phyloP scores from a whole-genome alignment of 352 stramenopile species.

The Phytophthora fragariae region DNA sequence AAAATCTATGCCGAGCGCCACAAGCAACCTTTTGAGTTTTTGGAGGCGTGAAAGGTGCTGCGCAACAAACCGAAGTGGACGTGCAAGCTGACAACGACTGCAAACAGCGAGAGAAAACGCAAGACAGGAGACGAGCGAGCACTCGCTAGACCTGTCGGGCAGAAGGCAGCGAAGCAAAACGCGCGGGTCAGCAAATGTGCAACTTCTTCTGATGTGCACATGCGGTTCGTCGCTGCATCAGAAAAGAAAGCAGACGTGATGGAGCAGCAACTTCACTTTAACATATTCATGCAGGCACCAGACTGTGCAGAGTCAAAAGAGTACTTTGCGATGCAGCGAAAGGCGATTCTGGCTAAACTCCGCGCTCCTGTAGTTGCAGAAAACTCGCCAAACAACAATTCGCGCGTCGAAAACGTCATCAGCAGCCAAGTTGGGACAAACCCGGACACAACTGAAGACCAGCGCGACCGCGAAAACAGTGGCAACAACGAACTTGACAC shows the following conservation, averaged over 20 bases:
- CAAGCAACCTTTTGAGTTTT: slow-evolving; percentile 14
- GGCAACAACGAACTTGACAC: too few relatives aligned
- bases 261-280: not conserved
- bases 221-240: not conserved
- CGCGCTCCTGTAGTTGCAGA: too few relatives aligned
- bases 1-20: not conserved
- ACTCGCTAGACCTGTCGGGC: not conserved
- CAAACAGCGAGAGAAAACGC: slow-evolving; percentile 13
- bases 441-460: too few relatives aligned
- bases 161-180: not conserved
- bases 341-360: not conserved
- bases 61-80: slow-evolving; percentile 16
- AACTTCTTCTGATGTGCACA: not conserved
- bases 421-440: too few relatives aligned
- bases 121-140: slow-evolving; percentile 12
- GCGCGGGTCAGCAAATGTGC: not conserved
- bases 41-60: slow-evolving; percentile 1
- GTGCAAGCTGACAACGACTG: slow-evolving; percentile 21
- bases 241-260: not conserved
- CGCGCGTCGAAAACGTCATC: too few relatives aligned
- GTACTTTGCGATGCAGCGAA: not conserved
- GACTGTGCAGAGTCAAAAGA: not conserved
- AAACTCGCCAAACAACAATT: too few relatives aligned
- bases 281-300: not conserved
- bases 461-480: too few relatives aligned